A percentile compares a stretch with the other conserved stretches of the same genome.
These are phyloP conservation scores for Penicillium sp. DNA, from an alignment of 2,329 filamentous ascomycete genomes.

Conservation along the genomic window DNA sequence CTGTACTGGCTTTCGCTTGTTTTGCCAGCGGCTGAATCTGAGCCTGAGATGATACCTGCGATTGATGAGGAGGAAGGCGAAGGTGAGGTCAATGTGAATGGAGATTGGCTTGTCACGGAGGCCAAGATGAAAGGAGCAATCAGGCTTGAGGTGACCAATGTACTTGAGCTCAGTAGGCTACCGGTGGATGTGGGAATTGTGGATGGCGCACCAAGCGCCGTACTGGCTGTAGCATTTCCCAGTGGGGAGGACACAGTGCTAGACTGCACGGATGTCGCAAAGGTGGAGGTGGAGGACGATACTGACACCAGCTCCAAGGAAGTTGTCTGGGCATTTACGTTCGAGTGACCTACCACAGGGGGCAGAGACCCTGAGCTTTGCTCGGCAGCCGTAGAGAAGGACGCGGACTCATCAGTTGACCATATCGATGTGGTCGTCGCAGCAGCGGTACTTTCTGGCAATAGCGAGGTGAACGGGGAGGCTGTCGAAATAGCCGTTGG, in stretches of 20 bases:
- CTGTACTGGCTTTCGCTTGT: background rate
- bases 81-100: background rate
- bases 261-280: background rate
- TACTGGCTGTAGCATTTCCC: background rate
- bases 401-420: background rate
- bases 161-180: background rate
- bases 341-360: background rate
- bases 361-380: background rate
- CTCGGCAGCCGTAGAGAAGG: background rate
- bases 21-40: background rate
- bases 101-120: background rate
- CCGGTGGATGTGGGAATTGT: background rate
- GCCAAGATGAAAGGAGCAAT: too few relatives aligned
- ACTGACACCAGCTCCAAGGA: background rate
- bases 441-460: background rate
- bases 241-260: background rate
- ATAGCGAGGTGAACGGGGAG: background rate
- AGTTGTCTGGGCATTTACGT: background rate
- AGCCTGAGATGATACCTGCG: conserved; percentile 4
- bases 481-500: background rate
- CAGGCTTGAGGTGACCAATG: background rate
- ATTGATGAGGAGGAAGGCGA: background rate
- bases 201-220: background rate
- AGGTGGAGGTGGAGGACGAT: background rate
- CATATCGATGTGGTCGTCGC: background rate